Evolutionary conservation across 352 stramenopile species (phyloP).

Genomic region (Phytophthora meadii): DNA sequence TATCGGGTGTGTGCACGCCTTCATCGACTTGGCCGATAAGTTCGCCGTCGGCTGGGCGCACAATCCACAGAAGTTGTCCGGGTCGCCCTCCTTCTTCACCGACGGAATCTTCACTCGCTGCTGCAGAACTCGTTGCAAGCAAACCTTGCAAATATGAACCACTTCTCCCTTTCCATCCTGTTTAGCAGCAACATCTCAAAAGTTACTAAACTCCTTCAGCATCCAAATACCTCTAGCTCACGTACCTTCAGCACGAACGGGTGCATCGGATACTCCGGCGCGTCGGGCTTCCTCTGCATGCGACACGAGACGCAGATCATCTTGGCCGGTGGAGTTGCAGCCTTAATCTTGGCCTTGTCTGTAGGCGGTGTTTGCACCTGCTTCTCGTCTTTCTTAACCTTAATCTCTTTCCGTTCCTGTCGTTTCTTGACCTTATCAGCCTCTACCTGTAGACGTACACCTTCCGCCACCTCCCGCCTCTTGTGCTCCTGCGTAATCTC

Average conservation of each 20-base stretch:
- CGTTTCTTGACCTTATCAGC: slow-evolving; percentile 25
- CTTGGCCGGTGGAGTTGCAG: slow-evolving; percentile 22
- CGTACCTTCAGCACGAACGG: slow-evolving; percentile 78
- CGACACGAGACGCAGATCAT: slow-evolving; percentile 62
- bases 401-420: slow-evolving; percentile 13
- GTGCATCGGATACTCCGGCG: slow-evolving; percentile 54
- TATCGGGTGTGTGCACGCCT: slow-evolving; percentile 53
- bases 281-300: slow-evolving; percentile 33
- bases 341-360: slow-evolving; percentile 11
- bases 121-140: slow-evolving; percentile 60
- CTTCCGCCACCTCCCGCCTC: slow-evolving; percentile 20
- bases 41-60: slow-evolving; percentile 45
- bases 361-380: not conserved
- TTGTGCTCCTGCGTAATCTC: slow-evolving; percentile 50
- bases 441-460: slow-evolving; percentile 13
- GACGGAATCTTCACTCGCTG: slow-evolving; percentile 32
- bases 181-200: slow-evolving; percentile 1
- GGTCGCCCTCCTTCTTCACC: slow-evolving; percentile 9
- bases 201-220: not conserved
- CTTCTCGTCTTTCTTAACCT: slow-evolving; percentile 18
- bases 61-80: slow-evolving; percentile 53
- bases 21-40: slow-evolving; percentile 35
- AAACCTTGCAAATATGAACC: slow-evolving; percentile 74
- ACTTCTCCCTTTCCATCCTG: slow-evolving; percentile 59
- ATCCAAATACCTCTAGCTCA: not conserved